A percentile compares a stretch with the other conserved stretches of the same genome.
Evolutionary conservation across 2,329 filamentous ascomycete species (phyloP).

Genomic region (Geoglossum cookeanum): DNA sequence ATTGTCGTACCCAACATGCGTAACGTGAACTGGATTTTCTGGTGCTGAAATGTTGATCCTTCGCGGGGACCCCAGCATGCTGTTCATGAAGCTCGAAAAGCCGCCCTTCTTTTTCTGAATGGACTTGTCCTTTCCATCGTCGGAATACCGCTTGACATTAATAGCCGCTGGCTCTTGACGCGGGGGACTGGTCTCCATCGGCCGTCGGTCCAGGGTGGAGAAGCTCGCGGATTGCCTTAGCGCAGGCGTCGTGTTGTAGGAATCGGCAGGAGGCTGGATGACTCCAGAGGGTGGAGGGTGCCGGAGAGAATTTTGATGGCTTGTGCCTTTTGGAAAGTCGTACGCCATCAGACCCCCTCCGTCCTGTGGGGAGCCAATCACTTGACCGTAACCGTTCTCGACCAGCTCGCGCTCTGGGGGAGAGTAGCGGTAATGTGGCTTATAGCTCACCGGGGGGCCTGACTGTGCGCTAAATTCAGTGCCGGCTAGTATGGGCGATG

Average conservation of each 20-base stretch:
- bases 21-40: conserved; percentile 94
- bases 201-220: conserved; percentile 28
- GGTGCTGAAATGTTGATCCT: conserved; percentile 92
- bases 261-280: neutral
- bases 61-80: conserved; percentile 64
- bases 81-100: conserved; percentile 75
- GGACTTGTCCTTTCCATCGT: conserved; percentile 45
- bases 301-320: conserved; percentile 2
- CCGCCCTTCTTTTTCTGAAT: conserved; percentile 68
- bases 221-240: conserved; percentile 50
- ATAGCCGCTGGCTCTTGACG: conserved; percentile 18
- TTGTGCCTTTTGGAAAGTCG: neutral
- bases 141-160: conserved; percentile 53
- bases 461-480: neutral
- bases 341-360: neutral
- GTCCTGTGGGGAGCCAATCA: conserved; percentile 2
- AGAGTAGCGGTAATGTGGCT: neutral
- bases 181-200: conserved; percentile 30
- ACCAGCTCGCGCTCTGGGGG: neutral
- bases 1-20: conserved; percentile 94
- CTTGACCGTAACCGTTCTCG: neutral
- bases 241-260: conserved; percentile 17
- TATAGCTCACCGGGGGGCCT: neutral
- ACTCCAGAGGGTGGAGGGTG: neutral
- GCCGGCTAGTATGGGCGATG: conserved; percentile 2